Conservation (phyloP, 2,329 filamentous ascomycete genomes). For the Parafenestella ontariensis region DNA sequence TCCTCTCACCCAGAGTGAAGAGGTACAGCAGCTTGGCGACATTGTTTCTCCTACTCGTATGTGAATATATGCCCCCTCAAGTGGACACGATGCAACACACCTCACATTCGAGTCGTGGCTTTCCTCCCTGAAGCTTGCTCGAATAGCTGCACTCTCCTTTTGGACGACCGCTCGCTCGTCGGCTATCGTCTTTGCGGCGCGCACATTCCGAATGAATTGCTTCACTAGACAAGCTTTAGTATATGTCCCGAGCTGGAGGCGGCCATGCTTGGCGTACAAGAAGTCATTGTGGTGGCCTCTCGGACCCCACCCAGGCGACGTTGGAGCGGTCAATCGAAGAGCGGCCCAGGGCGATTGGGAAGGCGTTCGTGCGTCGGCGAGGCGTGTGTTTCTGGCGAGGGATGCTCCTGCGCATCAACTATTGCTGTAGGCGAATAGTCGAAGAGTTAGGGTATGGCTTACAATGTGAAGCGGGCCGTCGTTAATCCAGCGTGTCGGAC, state of each 20-base stretch:
- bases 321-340: conserved; percentile 18
- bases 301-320: conserved; percentile 55
- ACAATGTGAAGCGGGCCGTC: conserved; percentile 29
- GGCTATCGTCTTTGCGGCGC: conserved; percentile 97
- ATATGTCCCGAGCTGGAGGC: conserved; percentile 26
- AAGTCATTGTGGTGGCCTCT: conserved; percentile 62
- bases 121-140: conserved; percentile 97
- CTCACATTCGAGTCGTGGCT: conserved; percentile 89
- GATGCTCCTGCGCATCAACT: conserved; percentile 8
- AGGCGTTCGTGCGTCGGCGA: not conserved
- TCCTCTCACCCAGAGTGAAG: conserved; percentile 95
- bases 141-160: conserved; percentile 97
- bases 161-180: conserved; percentile 98
- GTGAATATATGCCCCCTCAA: conserved; percentile 29
- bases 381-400: conserved; percentile 2
- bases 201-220: conserved; percentile 99
- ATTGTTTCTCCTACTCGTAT: conserved; percentile 82
- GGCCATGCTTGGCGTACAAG: conserved; percentile 56
- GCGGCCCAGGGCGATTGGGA: conserved; percentile 4
- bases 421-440: conserved; percentile 23
- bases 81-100: conserved; percentile 58
- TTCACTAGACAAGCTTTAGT: conserved; percentile 73
- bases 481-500: conserved; percentile 25
- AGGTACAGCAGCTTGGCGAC: conserved; percentile 98
- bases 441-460: conserved; percentile 26